A percentile compares a stretch with the other conserved stretches of the same genome.
Evolutionary conservation across 352 stramenopile species (phyloP).

Genomic region (Phytophthora pini): DNA sequence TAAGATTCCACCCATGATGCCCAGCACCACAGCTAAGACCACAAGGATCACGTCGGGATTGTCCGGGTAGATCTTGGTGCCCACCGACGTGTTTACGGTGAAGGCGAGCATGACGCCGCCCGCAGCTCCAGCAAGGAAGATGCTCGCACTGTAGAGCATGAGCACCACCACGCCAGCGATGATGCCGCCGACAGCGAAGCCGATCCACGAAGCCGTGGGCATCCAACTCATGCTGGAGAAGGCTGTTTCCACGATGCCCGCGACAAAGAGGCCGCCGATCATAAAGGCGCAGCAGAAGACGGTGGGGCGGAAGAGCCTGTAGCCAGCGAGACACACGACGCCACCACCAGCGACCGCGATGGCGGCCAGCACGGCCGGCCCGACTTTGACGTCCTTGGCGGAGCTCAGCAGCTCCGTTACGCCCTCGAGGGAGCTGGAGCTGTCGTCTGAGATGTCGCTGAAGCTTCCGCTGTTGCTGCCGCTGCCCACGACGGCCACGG

Average conservation of each 20-base stretch:
- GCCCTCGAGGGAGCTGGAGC: conserved; percentile 30
- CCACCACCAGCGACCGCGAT: conserved; percentile 54
- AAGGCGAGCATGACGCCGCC: conserved; percentile 63
- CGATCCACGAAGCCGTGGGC: conserved; percentile 62
- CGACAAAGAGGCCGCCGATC: conserved; percentile 67
- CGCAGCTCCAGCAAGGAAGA: conserved; percentile 55
- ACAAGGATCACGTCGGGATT: conserved; percentile 57
- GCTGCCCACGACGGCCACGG: conserved; percentile 21
- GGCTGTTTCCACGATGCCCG: conserved; percentile 57
- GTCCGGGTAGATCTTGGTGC: conserved; percentile 53
- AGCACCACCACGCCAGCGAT: conserved; percentile 51
- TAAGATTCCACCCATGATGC: conserved; percentile 46
- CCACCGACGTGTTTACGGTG: conserved; percentile 55
- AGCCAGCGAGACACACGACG: conserved; percentile 58
- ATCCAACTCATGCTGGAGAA: conserved; percentile 60
- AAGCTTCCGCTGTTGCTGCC: conserved; percentile 25
- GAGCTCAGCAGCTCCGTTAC: conserved; percentile 48
- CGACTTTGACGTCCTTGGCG: conserved; percentile 51
- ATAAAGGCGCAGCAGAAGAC: conserved; percentile 79
- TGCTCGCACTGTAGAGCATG: conserved; percentile 55
- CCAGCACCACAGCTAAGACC: conserved; percentile 47
- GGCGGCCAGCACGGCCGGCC: conserved; percentile 52
- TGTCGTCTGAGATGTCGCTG: conserved; percentile 15
- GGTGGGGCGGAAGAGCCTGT: conserved; percentile 62
- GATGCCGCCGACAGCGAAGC: conserved; percentile 51